Base-by-base conservation (phyloP, 495 filamentous ascomycete genomes). In the Gamarada debralockiae region DNA sequence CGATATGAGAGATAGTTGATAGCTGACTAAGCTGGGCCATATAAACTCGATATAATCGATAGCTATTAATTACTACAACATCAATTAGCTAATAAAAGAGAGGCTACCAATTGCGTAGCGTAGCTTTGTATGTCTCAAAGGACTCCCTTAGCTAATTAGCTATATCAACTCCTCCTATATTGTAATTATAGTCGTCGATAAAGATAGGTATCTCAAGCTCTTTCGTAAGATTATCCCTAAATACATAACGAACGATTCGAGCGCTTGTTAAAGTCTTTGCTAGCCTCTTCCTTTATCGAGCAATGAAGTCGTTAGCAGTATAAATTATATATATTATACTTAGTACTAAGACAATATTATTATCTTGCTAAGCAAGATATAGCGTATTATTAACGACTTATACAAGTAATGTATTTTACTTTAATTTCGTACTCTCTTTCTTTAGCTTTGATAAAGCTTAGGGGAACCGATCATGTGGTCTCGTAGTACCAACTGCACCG, bases 151-250 rank as follows among this genome's bases (percentile, higher is more conserved):
- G 39, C 31, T 61, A 53, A 50, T 60, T 52, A 22, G 60, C 53
- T 39, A 63, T 60, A 53, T 63, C 60, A 20, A 64, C 51, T 6
- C 61, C 52, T 41, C 54, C 58, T 43, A 59, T 59, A 59, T 61
- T 37, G 34, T 61, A 47, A 42, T 63, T 63, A 52, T 60, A 65
- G 31, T 65, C 60, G 46, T 63, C 41, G 37, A 63, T 58, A 40
- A 18, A 22, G 17, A 13, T 3, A 17, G 44, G 36, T 8, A 58
- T 55, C 20, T 27, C 2, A 4, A 58, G 3, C n/a, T 46, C 27
- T 20, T 43, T 52, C 14, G n/a, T 14, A 1, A 39, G 24, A 3
- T 45, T 24, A 0, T 38, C 34, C 8, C 46, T 38, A 48, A 57
- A 59, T 15, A 15, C n/a, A n/a, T n/a, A n/a, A n/a, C n/a, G n/a